Evolutionary conservation across 1,139 yeast species (phyloP).

Genomic region (Candida dubliniensis): DNA sequence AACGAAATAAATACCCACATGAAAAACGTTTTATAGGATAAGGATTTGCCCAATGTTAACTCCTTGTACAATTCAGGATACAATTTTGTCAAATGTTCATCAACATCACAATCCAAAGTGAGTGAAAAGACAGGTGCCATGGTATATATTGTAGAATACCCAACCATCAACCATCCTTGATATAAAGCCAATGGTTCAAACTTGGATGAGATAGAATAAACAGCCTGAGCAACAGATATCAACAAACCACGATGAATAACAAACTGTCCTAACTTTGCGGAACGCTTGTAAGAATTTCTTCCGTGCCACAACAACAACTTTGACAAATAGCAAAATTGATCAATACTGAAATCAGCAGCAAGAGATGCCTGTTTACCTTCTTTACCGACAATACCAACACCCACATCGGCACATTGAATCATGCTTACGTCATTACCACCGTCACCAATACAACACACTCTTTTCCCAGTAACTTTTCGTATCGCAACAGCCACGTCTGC

Average conservation of each 20-base stretch:
- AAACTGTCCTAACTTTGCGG: conserved; percentile 93
- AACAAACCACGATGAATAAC: conserved; percentile 94
- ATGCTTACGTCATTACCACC: conserved; percentile 99
- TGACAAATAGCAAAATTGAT: conserved; percentile 87
- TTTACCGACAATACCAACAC: conserved; percentile 98
- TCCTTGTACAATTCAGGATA: conserved; percentile 96
- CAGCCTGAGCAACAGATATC: conserved; percentile 95
- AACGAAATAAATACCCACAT: conserved; percentile 88
- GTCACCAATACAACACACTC: conserved; percentile 98
- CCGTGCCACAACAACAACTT: conserved; percentile 96
- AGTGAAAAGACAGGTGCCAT: conserved; percentile 98
- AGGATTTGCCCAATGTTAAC: conserved; percentile 80
- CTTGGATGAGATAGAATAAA: conserved; percentile 78
- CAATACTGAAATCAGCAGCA: conserved; percentile 94
- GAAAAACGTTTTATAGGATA: conserved; percentile 84
- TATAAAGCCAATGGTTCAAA: conserved; percentile 94
- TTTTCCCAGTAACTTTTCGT: conserved; percentile 73
- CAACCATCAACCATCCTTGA: conserved; percentile 98
- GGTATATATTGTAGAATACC: conserved; percentile 94
- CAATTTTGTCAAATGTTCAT: conserved; percentile 80
- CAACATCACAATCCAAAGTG: conserved; percentile 88
- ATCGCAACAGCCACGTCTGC: conserved; percentile 90
- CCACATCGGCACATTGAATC: conserved; percentile 99
- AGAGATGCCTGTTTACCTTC: conserved; percentile 97
- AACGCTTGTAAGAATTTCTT: conserved; percentile 90